Percentiles rank a stretch among this genome's conserved stretches.
These are phyloP conservation scores for Stereocaulon alpinum DNA, from an alignment of 495 filamentous ascomycete species.

Conservation along the genomic window DNA sequence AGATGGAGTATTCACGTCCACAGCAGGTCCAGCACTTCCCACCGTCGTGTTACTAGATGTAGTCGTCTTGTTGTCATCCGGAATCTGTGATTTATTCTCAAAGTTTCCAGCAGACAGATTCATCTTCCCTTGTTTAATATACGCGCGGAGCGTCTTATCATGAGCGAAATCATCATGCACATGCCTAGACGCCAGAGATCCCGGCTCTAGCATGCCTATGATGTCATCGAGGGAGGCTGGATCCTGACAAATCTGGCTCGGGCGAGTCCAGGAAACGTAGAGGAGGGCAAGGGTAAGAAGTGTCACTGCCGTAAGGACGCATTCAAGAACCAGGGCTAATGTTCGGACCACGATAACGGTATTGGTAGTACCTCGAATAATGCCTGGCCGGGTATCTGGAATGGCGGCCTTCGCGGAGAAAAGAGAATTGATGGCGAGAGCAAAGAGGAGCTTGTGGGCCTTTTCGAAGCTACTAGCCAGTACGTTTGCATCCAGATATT, in stretches of 20 bases:
- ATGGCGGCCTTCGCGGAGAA: constrained; percentile 8
- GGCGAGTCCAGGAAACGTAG: constrained; percentile 12
- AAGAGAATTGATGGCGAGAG: constrained; percentile 24
- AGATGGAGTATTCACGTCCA: too few relatives aligned
- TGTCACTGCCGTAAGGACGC: constrained; percentile 26
- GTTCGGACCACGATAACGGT: constrained; percentile 30
- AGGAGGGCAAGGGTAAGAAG: constrained; percentile 21
- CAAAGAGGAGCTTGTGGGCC: constrained; percentile 33
- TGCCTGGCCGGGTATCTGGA: neutral
- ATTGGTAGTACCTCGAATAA: constrained; percentile 2
- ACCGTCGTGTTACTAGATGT: too few relatives aligned
- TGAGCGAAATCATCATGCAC: too few relatives aligned
- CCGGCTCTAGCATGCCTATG: neutral
- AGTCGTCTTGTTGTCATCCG: too few relatives aligned
- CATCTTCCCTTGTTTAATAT: too few relatives aligned
- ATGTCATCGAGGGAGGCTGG: constrained; percentile 15
- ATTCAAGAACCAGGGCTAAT: constrained; percentile 33
- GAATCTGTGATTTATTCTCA: too few relatives aligned
- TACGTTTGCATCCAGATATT: constrained; percentile 22
- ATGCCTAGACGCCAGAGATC: too few relatives aligned
- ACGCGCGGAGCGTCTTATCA: too few relatives aligned
- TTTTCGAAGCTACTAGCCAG: constrained; percentile 24
- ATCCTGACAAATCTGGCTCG: constrained; percentile 17
- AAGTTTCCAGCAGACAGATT: too few relatives aligned
- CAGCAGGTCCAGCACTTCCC: too few relatives aligned